Base-by-base conservation (phyloP, 345 rosid species). In the Balakata baccata region DNA sequence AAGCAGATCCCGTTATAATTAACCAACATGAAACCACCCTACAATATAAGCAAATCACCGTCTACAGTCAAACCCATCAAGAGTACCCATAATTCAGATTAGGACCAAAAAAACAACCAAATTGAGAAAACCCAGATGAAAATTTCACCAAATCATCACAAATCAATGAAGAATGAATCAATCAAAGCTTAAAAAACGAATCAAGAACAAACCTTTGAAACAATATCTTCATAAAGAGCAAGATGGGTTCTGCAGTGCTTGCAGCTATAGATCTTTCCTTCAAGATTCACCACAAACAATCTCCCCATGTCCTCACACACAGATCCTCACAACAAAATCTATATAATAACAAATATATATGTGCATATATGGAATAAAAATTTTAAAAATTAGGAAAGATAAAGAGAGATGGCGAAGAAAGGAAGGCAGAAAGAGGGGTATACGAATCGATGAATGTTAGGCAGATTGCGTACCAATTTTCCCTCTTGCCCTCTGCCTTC, bases 181-280 rank as follows among this genome's bases (percentile, higher is more conserved):
- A 66, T 68, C 60, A 43, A n/a, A 57, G 17, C 38, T 46, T 20
- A 66, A 54, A 58, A 52, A 46, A 17, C 38, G 49, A 53, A 41
- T 7, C 74, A 75, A 79, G 67, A 80, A 80, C 64, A 59, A 52
- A 90, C 99, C 98, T 83, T 95, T 47, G 99, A 95, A 75, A 87
- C 78, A 82, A 95, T 83, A 80, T 95, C 91, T 46, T 91, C 91
- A 41, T 11, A 79, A 11, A 89, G 80, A 77, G 98, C 98, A 74
- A 95, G 96, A 78, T 88, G 96, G 78, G 96, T 91, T 82, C 81
- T 86, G 82, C 99, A 95, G 90, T 95, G 92, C 80, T 90, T 90
- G 86, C 99, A 95, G 77, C 87, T 89, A 73, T 95, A 95, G 87
- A 88, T 82, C 90, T 81, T 91, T 77, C 99, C 97, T 85, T 95